A percentile compares a stretch with the other conserved stretches of the same genome.
Conservation (phyloP, 2,329 filamentous ascomycete genomes). For the Cadophora gregata region DNA sequence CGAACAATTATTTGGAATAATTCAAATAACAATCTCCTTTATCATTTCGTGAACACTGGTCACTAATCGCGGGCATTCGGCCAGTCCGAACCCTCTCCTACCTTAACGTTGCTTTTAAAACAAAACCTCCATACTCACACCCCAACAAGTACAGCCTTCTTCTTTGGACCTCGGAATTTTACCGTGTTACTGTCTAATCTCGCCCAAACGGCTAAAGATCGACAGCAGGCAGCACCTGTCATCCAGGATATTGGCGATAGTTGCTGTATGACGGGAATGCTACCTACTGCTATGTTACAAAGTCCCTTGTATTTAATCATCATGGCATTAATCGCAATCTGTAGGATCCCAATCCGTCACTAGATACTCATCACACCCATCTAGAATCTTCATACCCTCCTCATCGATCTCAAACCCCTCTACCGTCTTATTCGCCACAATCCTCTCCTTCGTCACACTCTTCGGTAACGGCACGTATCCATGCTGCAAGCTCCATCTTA, state of each 20-base stretch:
- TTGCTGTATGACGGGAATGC: no score
- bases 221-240: constrained; percentile 1
- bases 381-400: constrained; percentile 68
- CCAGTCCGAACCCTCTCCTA: background rate
- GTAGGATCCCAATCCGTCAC: constrained; percentile 71
- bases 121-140: background rate
- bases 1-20: constrained; percentile 9
- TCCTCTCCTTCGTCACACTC: constrained; percentile 66
- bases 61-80: background rate
- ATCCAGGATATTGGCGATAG: background rate
- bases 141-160: background rate
- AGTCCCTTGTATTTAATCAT: no score
- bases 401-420: constrained; percentile 64
- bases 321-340: constrained; percentile 42
- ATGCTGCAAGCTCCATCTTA: constrained; percentile 80
- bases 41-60: background rate
- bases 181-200: background rate
- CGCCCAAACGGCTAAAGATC: background rate
- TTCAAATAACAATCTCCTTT: background rate
- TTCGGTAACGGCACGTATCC: constrained; percentile 77
- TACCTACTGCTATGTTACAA: no score
- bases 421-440: constrained; percentile 69
- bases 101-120: background rate
- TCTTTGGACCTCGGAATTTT: background rate
- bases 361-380: constrained; percentile 72